A percentile compares a stretch with the other conserved stretches of the same genome.
These are phyloP conservation scores for Singerocomus inundabilis DNA, from an alignment of 1,284 basidiomycete genomes.

Conservation along the genomic window DNA sequence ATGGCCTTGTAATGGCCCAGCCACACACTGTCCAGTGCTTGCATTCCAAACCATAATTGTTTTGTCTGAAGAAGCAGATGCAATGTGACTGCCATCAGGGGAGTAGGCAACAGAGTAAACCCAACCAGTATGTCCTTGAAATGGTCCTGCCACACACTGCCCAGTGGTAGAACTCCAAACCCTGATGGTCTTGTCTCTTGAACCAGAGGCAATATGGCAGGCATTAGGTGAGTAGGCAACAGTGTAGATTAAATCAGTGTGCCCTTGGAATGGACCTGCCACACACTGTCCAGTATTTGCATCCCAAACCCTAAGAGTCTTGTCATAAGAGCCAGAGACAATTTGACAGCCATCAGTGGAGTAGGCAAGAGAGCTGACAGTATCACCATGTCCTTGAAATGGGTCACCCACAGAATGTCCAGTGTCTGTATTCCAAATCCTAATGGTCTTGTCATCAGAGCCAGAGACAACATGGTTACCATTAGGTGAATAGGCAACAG, in stretches of 20 bases:
- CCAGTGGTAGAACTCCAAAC: constrained; percentile 17
- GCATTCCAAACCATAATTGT: constrained; percentile 16
- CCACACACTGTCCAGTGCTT: constrained; percentile 3
- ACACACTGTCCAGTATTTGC: constrained; percentile 1
- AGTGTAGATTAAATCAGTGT: neutral
- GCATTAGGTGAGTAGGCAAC: constrained; percentile 17
- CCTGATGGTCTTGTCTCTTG: constrained; percentile 8
- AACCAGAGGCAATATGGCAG: constrained; percentile 13
- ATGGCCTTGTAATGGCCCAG: constrained; percentile 8
- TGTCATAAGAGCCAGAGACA: constrained; percentile 16
- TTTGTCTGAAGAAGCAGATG: constrained; percentile 16
- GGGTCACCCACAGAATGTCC: constrained; percentile 1
- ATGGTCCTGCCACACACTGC: constrained; percentile 8
- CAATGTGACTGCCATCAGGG: constrained; percentile 16
- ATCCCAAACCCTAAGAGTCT: constrained; percentile 14
- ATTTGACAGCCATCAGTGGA: constrained; percentile 15
- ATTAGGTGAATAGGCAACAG: constrained; percentile 19
- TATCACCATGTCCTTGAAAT: neutral
- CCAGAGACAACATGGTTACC: constrained; percentile 11
- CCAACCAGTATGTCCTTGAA: neutral
- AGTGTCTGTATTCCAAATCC: constrained; percentile 14
- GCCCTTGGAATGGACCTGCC: constrained; percentile 10
- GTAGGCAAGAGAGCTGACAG: constrained; percentile 11
- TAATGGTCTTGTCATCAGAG: constrained; percentile 6
- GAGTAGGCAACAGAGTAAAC: constrained; percentile 18